Evolutionary conservation across 2,329 filamentous ascomycete species (phyloP).

Genomic region (Neopestalotiopsis sp.): DNA sequence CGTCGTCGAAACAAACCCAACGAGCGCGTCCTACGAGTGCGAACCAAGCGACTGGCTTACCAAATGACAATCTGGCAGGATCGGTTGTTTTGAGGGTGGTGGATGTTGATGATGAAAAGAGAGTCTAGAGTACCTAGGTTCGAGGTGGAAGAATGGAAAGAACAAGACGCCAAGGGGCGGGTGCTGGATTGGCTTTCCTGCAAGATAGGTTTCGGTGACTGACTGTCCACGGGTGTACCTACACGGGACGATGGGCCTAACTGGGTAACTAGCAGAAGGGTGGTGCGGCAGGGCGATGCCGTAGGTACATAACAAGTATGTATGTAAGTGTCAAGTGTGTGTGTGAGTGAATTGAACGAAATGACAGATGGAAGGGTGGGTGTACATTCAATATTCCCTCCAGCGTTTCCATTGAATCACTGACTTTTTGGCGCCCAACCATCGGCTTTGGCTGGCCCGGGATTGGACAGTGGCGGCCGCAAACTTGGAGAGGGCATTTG

Average conservation of each 20-base stretch:
- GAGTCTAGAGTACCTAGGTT: background rate
- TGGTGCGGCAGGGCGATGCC: background rate
- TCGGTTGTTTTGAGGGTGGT: background rate
- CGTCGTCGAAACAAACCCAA: background rate
- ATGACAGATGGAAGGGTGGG: background rate
- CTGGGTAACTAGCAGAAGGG: background rate
- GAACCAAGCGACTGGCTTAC: background rate
- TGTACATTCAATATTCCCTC: background rate
- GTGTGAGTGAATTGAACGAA: background rate
- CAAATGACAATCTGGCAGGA: background rate
- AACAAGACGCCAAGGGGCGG: background rate
- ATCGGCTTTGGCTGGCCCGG: background rate
- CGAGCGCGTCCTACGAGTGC: background rate
- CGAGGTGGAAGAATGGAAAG: background rate
- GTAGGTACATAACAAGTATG: background rate
- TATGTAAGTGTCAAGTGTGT: background rate
- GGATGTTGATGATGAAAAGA: background rate
- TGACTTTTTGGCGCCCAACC: conserved; percentile 3
- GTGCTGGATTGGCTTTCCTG: background rate
- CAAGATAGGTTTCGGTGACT: background rate
- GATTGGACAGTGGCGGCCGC: conserved; percentile 1
- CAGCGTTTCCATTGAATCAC: background rate
- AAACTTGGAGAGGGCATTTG: background rate
- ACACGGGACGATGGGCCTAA: background rate
- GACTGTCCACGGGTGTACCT: background rate